Evolutionary conservation across 1,284 basidiomycete species (phyloP).

Genomic region (Cutaneotrichosporon cutaneum): DNA sequence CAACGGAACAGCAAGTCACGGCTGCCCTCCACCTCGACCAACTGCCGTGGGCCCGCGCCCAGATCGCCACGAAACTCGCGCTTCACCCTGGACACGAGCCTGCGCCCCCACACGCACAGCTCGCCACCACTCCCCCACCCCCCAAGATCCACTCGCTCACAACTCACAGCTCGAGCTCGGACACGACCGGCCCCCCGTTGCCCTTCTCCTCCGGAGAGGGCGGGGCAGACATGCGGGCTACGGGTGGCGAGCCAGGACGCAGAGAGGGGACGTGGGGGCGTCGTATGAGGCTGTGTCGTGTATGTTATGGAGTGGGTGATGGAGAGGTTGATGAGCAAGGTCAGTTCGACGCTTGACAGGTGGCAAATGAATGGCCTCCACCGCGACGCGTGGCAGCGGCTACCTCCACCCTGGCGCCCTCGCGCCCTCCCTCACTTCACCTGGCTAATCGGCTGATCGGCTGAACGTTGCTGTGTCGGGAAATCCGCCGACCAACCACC

Average conservation of each 20-base stretch:
- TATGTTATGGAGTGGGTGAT: background rate
- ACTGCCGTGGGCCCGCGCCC: too few species aligned
- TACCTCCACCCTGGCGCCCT: conserved; percentile 6
- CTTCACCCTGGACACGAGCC: too few species aligned
- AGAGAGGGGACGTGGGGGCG: background rate
- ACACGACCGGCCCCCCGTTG: conserved; percentile 16
- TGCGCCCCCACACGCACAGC: background rate
- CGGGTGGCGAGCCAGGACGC: background rate
- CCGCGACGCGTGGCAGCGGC: conserved; percentile 5
- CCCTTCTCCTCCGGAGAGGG: conserved; percentile 18
- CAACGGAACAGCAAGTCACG: too few species aligned
- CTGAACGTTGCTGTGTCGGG: too few species aligned
- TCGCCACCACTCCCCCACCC: background rate
- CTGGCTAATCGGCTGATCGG: too few species aligned
- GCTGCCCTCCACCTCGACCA: too few species aligned
- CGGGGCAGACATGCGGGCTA: conserved; percentile 1
- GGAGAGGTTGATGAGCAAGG: background rate
- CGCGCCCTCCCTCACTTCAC: background rate
- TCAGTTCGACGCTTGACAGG: background rate
- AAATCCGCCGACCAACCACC: background rate
- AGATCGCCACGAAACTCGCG: too few species aligned
- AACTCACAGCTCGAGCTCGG: conserved; percentile 29
- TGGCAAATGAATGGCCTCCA: conserved; percentile 11
- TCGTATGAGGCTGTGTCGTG: too few species aligned
- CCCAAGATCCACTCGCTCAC: background rate